phyloP scores from a whole-genome alignment of 495 filamentous ascomycete species.

The Acidiella bohemica region DNA sequence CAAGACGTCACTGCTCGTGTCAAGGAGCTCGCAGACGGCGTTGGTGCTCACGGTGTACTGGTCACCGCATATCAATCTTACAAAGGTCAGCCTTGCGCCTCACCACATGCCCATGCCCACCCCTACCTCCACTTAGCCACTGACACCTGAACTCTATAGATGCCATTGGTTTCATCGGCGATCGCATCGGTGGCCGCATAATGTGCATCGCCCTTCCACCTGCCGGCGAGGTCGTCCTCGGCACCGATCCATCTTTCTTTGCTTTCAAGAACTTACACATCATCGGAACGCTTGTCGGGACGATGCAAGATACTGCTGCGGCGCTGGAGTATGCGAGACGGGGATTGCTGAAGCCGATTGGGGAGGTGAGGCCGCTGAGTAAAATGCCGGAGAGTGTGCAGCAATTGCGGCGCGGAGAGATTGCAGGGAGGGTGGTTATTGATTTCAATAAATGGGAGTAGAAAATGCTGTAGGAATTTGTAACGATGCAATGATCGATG shows the following conservation, averaged over 20 bases:
- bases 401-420: constrained; percentile 29
- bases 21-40: constrained; percentile 32
- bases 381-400: constrained; percentile 26
- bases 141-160: constrained; percentile 2
- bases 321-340: constrained; percentile 37
- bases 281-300: constrained; percentile 37
- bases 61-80: constrained; percentile 39
- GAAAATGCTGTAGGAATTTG: too few species aligned
- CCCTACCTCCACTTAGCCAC: neutral
- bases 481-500: too few species aligned
- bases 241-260: constrained; percentile 33
- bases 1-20: constrained; percentile 30
- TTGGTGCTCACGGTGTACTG: constrained; percentile 39
- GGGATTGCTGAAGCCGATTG: constrained; percentile 29
- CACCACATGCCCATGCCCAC: constrained; percentile 4
- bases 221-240: constrained; percentile 25
- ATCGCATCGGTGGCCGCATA: constrained; percentile 32
- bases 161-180: constrained; percentile 27
- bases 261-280: constrained; percentile 34
- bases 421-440: constrained; percentile 38
- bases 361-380: constrained; percentile 23
- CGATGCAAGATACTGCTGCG: constrained; percentile 33
- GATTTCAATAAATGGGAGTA: constrained; percentile 33
- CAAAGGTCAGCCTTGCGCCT: constrained; percentile 27
- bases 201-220: constrained; percentile 34